Base-by-base conservation (phyloP, 2,329 filamentous ascomycete species). In the Acephala macrosclerotiorum region DNA sequence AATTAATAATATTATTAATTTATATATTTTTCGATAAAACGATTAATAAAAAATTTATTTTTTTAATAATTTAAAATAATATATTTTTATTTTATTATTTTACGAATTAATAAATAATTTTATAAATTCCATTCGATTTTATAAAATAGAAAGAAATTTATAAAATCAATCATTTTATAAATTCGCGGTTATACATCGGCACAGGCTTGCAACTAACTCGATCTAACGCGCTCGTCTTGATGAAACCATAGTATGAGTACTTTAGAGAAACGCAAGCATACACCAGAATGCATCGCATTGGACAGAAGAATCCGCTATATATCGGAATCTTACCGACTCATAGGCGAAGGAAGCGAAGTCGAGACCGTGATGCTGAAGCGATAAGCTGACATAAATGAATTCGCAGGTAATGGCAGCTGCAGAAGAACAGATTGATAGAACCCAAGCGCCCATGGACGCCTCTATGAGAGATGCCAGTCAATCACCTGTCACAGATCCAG, bases 201-300 rank as follows among this genome's bases (percentile, higher is more conserved):
- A 49, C 49, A 18, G 68, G 70, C 1, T 29, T 71, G 2, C 68
- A 70, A 57, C 60, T 71, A 0, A 69, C 66, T 16, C 64, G 68
- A 8, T 61, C 70, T 1, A 51, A 42, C 16, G 61, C 67, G 38
- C 16, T 70, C 9, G 65, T 71, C 3, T 11, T 71, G n/a, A 70
- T 70, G 65, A 65, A 69, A 29, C 68, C 68, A 3, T 65, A 71
- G 18, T 59, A 61, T n/a, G 45, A 68, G 18, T 69, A 66, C 58
- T 51, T 49, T 33, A 63, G 60, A 9, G 70, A 70, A 47, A 18
- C 66, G 16, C 68, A 71, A 40, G 64, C 29, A 1, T 68, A 69
- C 22, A 63, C 63, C 6, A 36, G 68, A 9, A 58, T 71, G 7
- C 62, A 70, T 47, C 63, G 70, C 2, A 70, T 71, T 18, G 70